Conservation (phyloP, 495 filamentous ascomycete species). For the Friedmanniomyces endolithicus region DNA sequence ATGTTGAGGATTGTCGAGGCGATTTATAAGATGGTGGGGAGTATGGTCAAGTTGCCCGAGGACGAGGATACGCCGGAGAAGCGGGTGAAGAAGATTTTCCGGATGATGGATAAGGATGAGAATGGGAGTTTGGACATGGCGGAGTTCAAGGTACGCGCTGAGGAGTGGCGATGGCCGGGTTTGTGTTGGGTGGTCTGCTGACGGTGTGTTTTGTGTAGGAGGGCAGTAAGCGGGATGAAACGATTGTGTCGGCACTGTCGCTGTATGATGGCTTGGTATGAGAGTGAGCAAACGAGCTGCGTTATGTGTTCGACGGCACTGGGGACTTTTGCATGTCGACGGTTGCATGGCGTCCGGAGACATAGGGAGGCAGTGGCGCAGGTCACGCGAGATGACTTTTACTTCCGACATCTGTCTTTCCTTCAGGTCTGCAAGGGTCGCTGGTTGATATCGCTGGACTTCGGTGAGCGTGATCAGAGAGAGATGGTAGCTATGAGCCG, state of each 20-base stretch:
- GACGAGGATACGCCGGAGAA: constrained; percentile 99
- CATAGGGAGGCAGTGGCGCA: background rate
- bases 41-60: constrained; percentile 96
- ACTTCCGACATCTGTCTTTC: background rate
- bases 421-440: background rate
- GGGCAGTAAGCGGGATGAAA: constrained; percentile 95
- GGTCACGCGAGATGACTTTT: background rate
- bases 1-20: constrained; percentile 98
- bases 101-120: constrained; percentile 99
- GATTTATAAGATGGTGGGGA: constrained; percentile 99
- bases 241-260: constrained; percentile 94
- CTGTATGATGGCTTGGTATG: constrained; percentile 91
- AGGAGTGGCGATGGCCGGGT: background rate
- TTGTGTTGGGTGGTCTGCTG: background rate
- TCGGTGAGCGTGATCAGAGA: too few relatives aligned
- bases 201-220: constrained; percentile 33
- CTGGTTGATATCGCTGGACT: too few relatives aligned
- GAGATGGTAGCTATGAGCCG: too few relatives aligned
- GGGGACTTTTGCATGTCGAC: background rate
- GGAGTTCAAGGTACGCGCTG: constrained; percentile 60
- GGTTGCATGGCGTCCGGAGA: background rate
- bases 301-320: background rate
- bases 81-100: constrained; percentile 94
- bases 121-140: constrained; percentile 86
- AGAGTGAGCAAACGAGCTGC: background rate